These are phyloP conservation scores for Geotrichum aggregatum DNA, from an alignment of 1,139 yeast species.

Conservation along the genomic window DNA sequence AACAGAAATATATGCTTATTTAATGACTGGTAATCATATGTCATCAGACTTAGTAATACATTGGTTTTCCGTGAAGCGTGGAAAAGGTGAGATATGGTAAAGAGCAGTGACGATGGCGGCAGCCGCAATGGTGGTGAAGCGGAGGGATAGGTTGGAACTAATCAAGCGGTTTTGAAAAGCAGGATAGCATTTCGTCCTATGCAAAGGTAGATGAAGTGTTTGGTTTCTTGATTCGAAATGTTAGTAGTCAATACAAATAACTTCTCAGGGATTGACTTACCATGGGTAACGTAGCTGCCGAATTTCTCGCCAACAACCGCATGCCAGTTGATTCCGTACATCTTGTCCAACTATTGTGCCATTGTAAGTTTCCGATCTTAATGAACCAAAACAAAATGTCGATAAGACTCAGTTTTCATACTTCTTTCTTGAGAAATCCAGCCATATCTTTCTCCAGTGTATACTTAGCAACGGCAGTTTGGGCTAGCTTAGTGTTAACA, in stretches of 20 bases:
- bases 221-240: slow-evolving; percentile 46
- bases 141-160: not conserved
- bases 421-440: slow-evolving; percentile 69
- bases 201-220: slow-evolving; percentile 79
- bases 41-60: not conserved
- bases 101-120: too few relatives aligned
- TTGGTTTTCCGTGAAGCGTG: too few relatives aligned
- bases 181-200: slow-evolving; percentile 76
- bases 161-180: slow-evolving; percentile 66
- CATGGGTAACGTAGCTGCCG: slow-evolving; percentile 92
- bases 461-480: slow-evolving; percentile 55
- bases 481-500: slow-evolving; percentile 44
- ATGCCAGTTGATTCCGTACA: slow-evolving; percentile 88
- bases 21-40: not conserved
- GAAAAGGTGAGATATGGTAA: not conserved
- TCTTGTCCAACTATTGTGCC: slow-evolving; percentile 53
- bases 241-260: too few relatives aligned
- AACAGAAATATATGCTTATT: not conserved
- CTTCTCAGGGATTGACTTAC: slow-evolving; percentile 28
- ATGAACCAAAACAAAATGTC: not conserved
- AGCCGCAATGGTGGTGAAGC: not conserved
- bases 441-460: slow-evolving; percentile 69
- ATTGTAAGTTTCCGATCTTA: not conserved
- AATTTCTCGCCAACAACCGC: slow-evolving; percentile 90
- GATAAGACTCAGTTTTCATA: slow-evolving; percentile 38